Evolutionary conservation across 2,329 filamentous ascomycete species (phyloP).

Genomic region (Ceratocystis variospora): DNA sequence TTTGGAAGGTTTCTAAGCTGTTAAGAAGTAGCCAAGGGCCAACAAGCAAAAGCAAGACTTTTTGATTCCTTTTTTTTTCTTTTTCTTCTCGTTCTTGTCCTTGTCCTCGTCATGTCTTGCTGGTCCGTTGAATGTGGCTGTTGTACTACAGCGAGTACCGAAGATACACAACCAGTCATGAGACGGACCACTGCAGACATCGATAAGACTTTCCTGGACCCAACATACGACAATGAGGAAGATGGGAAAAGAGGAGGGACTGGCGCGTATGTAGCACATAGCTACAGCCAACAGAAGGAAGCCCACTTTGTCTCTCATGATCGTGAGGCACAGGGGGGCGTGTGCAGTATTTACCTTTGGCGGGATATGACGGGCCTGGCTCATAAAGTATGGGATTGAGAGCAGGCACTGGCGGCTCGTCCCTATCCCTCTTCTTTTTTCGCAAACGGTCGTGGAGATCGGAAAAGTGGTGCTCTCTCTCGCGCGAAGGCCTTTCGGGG

Average conservation of each 20-base stretch:
- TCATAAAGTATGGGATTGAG: constrained; percentile 14
- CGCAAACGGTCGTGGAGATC: constrained; percentile 10
- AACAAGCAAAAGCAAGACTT: background rate
- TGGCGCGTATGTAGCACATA: background rate
- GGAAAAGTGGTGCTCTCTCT: constrained; percentile 10
- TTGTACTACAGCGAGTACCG: background rate
- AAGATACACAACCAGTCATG: background rate
- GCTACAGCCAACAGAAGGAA: background rate
- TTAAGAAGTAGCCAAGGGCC: background rate
- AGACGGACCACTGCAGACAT: background rate
- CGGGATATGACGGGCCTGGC: constrained; percentile 10
- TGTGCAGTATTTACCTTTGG: constrained; percentile 9
- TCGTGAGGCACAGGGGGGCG: background rate
- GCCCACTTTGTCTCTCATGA: too few species aligned
- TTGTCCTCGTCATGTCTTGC: background rate
- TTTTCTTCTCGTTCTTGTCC: background rate
- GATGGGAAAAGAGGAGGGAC: background rate
- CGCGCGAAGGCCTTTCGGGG: background rate
- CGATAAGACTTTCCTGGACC: background rate
- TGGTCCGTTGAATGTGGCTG: background rate
- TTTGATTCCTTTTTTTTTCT: background rate
- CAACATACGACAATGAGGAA: background rate
- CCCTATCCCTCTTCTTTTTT: constrained; percentile 10
- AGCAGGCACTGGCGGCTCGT: constrained; percentile 2
- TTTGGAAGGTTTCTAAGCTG: background rate